Base-by-base conservation (phyloP, 768 basidiomycete species). In the Omphalotus guepiniiformis region DNA sequence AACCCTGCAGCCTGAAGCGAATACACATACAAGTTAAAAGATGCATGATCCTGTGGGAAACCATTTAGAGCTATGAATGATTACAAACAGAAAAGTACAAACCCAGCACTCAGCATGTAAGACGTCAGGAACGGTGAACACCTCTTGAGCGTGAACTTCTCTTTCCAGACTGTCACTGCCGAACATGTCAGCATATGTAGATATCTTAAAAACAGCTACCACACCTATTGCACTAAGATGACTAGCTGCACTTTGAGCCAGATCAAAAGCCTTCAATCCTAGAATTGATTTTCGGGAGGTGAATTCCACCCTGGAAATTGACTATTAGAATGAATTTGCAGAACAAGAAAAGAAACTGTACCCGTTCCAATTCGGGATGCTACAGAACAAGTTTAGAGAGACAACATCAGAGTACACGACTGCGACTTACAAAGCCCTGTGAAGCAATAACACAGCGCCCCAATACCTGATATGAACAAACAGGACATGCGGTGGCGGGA, bases 311-410 rank as follows among this genome's bases (percentile, higher is more conserved):
- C 78, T 76, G 39, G n/a, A 47, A 30, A 48, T 50, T 18, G 42
- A 30, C 19, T 32, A 13, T 29, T 5, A 22, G 47, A 22, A 40
- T 21, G n/a, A 36, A 7, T 25, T 21, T 27, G 15, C 7, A 39
- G 11, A 22, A 21, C 34, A 44, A 11, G 23, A 15, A 32, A 39
- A 48, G 22, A 50, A 44, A 42, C 48, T 68, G 54, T 63, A 85
- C 87, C 78, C 74, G 55, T 76, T 79, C 79, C 79, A 82, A 55
- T 85, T 83, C 2, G 87, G 85, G 61, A 88, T 81, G 55, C 87
- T 88, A 49, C 26, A 49, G 6, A 48, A 38, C 38, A 37, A 6
- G n/a, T 13, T 38, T 47, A 21, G 8, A 52, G 29, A 19, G 39
- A 22, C 19, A 7, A 39, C 15, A 39, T 5, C n/a, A n/a, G n/a